These are phyloP conservation scores for Tinospora cordifolia DNA, from an alignment of 164 flowering plant species.

Conservation along the genomic window DNA sequence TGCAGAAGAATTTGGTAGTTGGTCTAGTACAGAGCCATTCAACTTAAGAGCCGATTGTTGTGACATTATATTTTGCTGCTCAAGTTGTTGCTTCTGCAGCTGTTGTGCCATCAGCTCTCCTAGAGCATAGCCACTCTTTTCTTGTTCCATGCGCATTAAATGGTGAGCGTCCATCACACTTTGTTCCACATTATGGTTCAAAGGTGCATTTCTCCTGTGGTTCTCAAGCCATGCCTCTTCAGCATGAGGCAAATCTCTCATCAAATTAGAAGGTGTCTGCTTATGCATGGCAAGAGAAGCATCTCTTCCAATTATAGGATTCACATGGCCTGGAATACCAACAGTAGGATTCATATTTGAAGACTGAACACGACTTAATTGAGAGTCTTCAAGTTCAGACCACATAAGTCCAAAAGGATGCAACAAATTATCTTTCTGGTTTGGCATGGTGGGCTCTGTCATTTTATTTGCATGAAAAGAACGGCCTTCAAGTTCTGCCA, in stretches of 20 bases:
- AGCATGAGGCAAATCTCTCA: slow-evolving; percentile 31
- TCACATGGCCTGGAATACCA: slow-evolving; percentile 20
- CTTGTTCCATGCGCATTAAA: slow-evolving; percentile 41
- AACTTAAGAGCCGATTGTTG: slow-evolving; percentile 24
- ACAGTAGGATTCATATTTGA: slow-evolving; percentile 30
- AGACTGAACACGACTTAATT: slow-evolving; percentile 35
- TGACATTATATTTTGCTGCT: slow-evolving; percentile 42
- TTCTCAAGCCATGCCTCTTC: slow-evolving; percentile 52
- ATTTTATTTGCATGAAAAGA: slow-evolving; percentile 30
- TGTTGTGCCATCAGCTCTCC: slow-evolving; percentile 49
- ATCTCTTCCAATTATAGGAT: slow-evolving; percentile 28
- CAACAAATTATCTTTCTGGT: slow-evolving; percentile 38
- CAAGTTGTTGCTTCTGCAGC: slow-evolving; percentile 52
- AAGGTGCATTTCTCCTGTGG: slow-evolving; percentile 30
- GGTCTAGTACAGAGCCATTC: slow-evolving; percentile 45
- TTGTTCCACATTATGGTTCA: slow-evolving; percentile 28
- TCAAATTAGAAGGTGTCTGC: slow-evolving; percentile 26
- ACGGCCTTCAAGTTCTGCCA: slow-evolving; percentile 19
- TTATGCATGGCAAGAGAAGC: slow-evolving; percentile 18
- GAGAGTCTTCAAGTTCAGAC: slow-evolving; percentile 71
- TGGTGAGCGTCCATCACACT: slow-evolving; percentile 36
- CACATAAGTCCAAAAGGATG: slow-evolving; percentile 74
- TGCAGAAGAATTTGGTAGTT: slow-evolving; percentile 32
- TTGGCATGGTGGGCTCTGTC: slow-evolving; percentile 24
- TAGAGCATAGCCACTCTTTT: slow-evolving; percentile 34